Conservation (phyloP, 2,329 filamentous ascomycete genomes). For the Colletotrichum neosansevieriae region DNA sequence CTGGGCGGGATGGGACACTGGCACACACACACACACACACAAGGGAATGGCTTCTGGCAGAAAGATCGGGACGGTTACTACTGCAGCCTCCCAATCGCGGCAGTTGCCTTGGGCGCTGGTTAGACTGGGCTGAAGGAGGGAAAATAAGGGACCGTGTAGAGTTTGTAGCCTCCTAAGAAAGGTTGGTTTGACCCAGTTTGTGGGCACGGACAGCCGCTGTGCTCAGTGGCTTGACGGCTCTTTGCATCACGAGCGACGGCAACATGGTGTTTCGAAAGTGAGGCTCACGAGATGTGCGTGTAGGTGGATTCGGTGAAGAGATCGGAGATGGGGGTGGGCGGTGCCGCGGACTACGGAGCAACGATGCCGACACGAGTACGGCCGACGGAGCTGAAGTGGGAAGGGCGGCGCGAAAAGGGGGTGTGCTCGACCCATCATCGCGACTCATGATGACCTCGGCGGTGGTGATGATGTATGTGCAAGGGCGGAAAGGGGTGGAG, state of each 20-base stretch:
- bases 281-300: not conserved
- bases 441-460: constrained; percentile 1
- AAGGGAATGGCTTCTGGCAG: constrained; percentile 6
- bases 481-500: too few species aligned
- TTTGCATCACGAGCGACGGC: not conserved
- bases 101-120: not conserved
- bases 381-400: not conserved
- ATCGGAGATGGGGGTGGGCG: not conserved
- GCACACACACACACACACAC: not conserved
- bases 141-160: not conserved
- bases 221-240: not conserved
- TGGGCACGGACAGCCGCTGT: not conserved
- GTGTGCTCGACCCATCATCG: too few species aligned
- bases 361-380: too few species aligned
- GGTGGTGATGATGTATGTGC: not conserved
- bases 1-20: not conserved
- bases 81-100: not conserved
- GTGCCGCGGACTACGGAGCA: not conserved
- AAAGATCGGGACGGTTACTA: not conserved
- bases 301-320: not conserved
- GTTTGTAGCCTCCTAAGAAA: not conserved
- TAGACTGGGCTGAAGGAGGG: not conserved
- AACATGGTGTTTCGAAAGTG: constrained; percentile 12
- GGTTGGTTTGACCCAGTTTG: not conserved
- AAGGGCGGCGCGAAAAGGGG: not conserved